Evolutionary conservation across 495 filamentous ascomycete species (phyloP), one percentile per base, ranked within the genome.

Genomic region (Aeminium ludgeri): DNA sequence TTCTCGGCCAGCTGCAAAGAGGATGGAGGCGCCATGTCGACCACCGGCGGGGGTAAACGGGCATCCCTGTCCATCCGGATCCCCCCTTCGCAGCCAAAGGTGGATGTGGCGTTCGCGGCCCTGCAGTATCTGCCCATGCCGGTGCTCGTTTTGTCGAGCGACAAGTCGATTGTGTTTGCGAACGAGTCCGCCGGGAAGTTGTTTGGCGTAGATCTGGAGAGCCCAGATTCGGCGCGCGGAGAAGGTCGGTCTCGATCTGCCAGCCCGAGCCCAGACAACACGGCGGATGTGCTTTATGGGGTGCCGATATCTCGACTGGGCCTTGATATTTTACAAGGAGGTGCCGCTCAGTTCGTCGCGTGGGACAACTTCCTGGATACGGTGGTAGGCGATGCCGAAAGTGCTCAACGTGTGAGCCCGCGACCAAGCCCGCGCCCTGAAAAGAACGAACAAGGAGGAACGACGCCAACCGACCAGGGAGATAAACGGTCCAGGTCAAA

Each of bases 121-220:
- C 57, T 82, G 52, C 74, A 80, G 53, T 78, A 78, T 48, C 64
- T 82, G 12, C 78, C 78, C 1, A 71, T 76, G 17, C 78, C 78
- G 2, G 50, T 80, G 15, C 50, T 83, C 15, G 69, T 82, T 1
- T 55, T 81, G 30, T 71, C 68, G 13, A 65, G 62, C 28, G 38
- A 67, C 32, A 82, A 81, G 57, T 77, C 72, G 0, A 65, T 82
- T 1, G 63, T 78, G 3, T 52, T 82, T 13, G 77, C 76, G 7
- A 82, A 82, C 53, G 77, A 80, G 37, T 74, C 78, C 11, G 76
- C 81, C 75, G 72, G 69, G 16, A 62, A 69, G 35, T 49, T 82
- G 41, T 54, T 83, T 29, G 69, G 66, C 11, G 56, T 76, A 41
- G 59, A 65, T 10, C 37, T 49, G 6, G 23, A 32, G 13, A 1